Evolutionary conservation across 2,329 filamentous ascomycete genomes (phyloP), one percentile per base, ranked within the genome.

Genomic region (Ophiognomonia clavigignenti-juglandacearum): DNA sequence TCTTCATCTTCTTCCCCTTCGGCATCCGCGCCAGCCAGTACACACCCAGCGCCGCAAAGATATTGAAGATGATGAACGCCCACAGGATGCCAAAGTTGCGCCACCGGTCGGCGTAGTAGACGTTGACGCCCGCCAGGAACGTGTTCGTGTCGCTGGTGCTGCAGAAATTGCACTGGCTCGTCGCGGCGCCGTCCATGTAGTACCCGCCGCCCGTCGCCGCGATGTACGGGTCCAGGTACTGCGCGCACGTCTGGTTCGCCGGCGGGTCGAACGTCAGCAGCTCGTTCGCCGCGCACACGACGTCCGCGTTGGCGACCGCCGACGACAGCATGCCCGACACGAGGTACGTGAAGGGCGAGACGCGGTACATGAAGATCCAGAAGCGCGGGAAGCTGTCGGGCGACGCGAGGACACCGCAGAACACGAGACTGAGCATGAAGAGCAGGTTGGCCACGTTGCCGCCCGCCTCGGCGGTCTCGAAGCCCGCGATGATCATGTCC

Each of bases 281-380:
- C 61, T 93, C 88, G 56, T 83, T 85, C 2, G 59, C 31, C 1
- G 82, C 76, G 61, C 88, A 92, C 1, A 60, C 56, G 19, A 88
- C 78, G 0, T 58, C 35, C 0, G 77, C 76, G 54, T 82, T 78
- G 9, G 82, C 82, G 22, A 92, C 66, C 1, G 77, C 81, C 2
- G 77, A 77, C 0, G 79, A 74, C 5, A 88, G 63, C 60, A 92
- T 75, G 1, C 80, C 83, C 35, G 77, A 74, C 27, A 88, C 76
- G 2, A 89, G 68, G 60, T 92, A 92, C 0, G 85, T 87, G 60
- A 91, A 81, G 0, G 85, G 85, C 0, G 79, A 85, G 35, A 85
- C 66, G 31, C 82, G 75, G 63, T 86, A 86, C 77, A 86, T 82
- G 67, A 82, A 85, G 55, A 81, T 80, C 85, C 85, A 88, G 71